Evolutionary conservation across 768 basidiomycete genomes (phyloP).

Genomic region (Podaxis sp.): DNA sequence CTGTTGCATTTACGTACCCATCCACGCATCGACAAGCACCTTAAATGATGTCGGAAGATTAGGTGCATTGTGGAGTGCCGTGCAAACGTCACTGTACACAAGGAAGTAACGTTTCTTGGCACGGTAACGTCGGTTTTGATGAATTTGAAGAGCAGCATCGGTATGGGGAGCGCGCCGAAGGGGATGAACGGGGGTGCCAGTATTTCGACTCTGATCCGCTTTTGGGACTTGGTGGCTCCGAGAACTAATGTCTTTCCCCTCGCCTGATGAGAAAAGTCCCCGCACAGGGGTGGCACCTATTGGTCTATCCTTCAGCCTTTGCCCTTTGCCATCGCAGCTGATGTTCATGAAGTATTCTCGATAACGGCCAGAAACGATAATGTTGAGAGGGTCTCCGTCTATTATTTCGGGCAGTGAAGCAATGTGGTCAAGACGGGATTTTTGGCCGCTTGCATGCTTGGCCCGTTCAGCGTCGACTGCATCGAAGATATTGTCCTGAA

Average conservation of each 20-base stretch:
- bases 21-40: neutral
- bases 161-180: too few relatives aligned
- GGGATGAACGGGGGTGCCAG: too few relatives aligned
- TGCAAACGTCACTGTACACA: slow-evolving; percentile 10
- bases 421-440: neutral
- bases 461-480: neutral
- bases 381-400: too few relatives aligned
- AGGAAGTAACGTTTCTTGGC: neutral
- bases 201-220: too few relatives aligned
- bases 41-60: neutral
- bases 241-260: neutral
- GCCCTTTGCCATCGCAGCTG: neutral
- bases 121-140: neutral
- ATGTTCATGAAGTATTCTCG: neutral
- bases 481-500: slow-evolving; percentile 16
- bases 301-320: neutral
- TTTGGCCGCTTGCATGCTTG: neutral
- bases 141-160: too few relatives aligned
- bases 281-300: neutral
- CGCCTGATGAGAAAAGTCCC: neutral
- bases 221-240: neutral
- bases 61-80: neutral
- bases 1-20: neutral
- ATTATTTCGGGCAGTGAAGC: too few relatives aligned
- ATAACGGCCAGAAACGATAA: too few relatives aligned